Evolutionary conservation across 116 monocot genomes (phyloP).

Genomic region (Iris pallida): DNA sequence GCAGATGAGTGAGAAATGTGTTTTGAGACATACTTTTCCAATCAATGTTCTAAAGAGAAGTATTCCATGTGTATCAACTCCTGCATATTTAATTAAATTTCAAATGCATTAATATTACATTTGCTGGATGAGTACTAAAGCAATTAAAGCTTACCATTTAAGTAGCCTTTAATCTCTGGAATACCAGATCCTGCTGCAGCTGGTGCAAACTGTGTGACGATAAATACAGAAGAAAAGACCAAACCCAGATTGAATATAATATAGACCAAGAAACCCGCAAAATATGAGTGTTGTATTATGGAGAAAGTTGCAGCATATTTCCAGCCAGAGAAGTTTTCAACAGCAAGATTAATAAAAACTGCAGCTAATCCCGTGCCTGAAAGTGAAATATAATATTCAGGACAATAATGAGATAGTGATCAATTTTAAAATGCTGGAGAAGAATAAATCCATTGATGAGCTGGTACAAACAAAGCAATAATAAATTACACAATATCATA

Average conservation of each 20-base stretch:
- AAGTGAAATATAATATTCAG: conserved; percentile 18
- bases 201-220: conserved; percentile 93
- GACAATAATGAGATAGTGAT: neutral
- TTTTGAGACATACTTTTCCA: conserved; percentile 59
- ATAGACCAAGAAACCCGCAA: conserved; percentile 88
- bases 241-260: conserved; percentile 73
- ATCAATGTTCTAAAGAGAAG: conserved; percentile 95
- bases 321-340: conserved; percentile 99
- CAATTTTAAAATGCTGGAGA: neutral
- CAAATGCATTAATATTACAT: neutral
- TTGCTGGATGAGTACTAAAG: neutral
- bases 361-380: conserved; percentile 94
- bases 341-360: conserved; percentile 92
- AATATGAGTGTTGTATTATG: conserved; percentile 87
- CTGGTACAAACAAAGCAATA: neutral
- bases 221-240: conserved; percentile 87
- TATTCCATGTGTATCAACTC: conserved; percentile 97
- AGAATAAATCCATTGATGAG: neutral
- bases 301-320: conserved; percentile 91
- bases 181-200: conserved; percentile 99
- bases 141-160: conserved; percentile 64
- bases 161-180: conserved; percentile 98
- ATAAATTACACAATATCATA: neutral
- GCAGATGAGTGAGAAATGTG: conserved; percentile 3
- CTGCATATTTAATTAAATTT: conserved; percentile 30